Conservation (phyloP, 2,329 filamentous ascomycete species). For the Diaporthe helianthi region DNA sequence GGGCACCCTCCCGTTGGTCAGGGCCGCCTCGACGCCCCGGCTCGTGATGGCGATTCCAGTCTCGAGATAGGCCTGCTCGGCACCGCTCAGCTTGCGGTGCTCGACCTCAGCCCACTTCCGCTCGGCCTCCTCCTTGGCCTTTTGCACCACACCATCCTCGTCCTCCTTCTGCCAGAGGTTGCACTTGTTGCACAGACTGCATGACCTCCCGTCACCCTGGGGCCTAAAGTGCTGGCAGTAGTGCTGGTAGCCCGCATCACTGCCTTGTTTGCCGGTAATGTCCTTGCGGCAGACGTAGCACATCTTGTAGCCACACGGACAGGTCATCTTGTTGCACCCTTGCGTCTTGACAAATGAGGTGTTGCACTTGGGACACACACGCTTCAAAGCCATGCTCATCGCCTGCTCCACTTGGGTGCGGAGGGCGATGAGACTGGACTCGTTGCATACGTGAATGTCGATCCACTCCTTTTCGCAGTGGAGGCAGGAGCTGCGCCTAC, state of each 20-base stretch:
- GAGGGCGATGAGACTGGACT: conserved; percentile 80
- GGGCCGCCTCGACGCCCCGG: conserved; percentile 43
- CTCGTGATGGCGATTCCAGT: conserved; percentile 53
- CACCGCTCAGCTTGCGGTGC: conserved; percentile 60
- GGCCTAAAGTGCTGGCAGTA: conserved; percentile 96
- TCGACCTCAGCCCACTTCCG: conserved; percentile 73
- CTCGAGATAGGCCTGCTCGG: conserved; percentile 64
- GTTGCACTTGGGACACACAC: conserved; percentile 90
- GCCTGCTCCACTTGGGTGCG: conserved; percentile 91
- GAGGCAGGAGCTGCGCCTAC: conserved; percentile 77
- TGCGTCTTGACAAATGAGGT: conserved; percentile 91
- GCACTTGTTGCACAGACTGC: conserved; percentile 80
- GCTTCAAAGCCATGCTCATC: conserved; percentile 92
- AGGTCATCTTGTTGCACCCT: conserved; percentile 97
- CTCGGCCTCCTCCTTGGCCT: conserved; percentile 76
- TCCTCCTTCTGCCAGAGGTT: conserved; percentile 82
- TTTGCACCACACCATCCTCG: conserved; percentile 69
- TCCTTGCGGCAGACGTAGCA: conserved; percentile 94
- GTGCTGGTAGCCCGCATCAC: conserved; percentile 81
- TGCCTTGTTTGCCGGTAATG: conserved; percentile 55
- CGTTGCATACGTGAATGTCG: conserved; percentile 90
- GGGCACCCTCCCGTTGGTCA: conserved; percentile 47
- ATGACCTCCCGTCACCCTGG: conserved; percentile 73
- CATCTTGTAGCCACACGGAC: conserved; percentile 96
- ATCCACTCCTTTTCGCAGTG: conserved; percentile 83